Evolutionary conservation across 306 rosid genomes (phyloP).

Genomic region (Prunus mongolica): DNA sequence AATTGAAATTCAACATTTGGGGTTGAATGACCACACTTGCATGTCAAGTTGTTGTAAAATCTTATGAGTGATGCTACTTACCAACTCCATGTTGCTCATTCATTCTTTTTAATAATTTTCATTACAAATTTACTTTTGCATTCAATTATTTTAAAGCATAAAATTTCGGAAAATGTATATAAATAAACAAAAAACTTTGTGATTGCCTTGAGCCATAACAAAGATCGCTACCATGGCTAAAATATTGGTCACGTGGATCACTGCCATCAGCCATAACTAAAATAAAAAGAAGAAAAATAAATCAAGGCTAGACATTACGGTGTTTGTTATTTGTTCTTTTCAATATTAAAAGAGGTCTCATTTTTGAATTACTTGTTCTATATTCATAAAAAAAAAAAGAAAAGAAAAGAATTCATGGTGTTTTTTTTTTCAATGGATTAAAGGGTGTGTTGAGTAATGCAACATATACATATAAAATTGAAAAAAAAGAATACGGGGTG

Average conservation of each 20-base stretch:
- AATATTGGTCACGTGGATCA: background rate
- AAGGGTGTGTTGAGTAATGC: too few relatives aligned
- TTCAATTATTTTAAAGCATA: background rate
- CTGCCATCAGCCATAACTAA: background rate
- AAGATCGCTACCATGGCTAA: background rate
- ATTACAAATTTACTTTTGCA: background rate
- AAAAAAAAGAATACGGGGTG: too few relatives aligned
- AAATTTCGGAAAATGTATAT: background rate
- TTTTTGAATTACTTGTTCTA: too few relatives aligned
- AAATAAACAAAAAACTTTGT: background rate
- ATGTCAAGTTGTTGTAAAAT: background rate
- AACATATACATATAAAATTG: too few relatives aligned
- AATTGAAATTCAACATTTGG: background rate
- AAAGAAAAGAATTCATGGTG: too few relatives aligned
- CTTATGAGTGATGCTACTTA: background rate
- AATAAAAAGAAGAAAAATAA: too few relatives aligned
- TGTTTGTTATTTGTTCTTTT: too few relatives aligned
- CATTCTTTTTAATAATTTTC: background rate
- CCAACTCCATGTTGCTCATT: background rate
- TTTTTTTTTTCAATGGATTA: too few relatives aligned
- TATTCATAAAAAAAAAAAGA: too few relatives aligned
- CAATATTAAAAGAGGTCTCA: too few relatives aligned
- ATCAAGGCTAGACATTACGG: too few relatives aligned
- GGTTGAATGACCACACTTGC: background rate
- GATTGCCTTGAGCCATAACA: background rate